Base-by-base conservation (phyloP, 768 basidiomycete genomes). In the Cyathus striatus region DNA sequence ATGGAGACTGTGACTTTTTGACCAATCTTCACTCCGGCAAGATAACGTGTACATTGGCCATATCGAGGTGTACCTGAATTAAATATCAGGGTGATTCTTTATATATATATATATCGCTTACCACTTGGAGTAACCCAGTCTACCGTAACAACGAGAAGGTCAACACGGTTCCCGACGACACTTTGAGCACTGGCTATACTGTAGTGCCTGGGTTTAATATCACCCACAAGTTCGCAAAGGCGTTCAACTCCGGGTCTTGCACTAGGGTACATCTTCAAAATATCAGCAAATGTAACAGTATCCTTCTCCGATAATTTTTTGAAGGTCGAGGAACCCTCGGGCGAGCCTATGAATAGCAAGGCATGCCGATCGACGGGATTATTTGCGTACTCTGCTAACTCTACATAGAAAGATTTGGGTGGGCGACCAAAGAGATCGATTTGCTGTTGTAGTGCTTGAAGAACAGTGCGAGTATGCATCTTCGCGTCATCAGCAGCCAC, bases 121-220 rank as follows among this genome's bases (percentile, higher is more conserved):
- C 94, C 94, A 53, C 68, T 76, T 7, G 93, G 85, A 14, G 86
- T 81, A 32, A 75, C 57, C 96, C 96, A 99, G 47, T 97, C 93
- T 24, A 98, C 94, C 1, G 92, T 94, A 25, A 99, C 96, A 47
- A 99, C 86, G 45, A 99, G 69, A 22, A 99, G 70, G 62, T 99
- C 95, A 6, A 99, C 93, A 44, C 88, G 79, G 58, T 98, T 78
- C 4, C 96, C 96, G 13, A 98, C 94, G 43, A 88, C 93, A 55
- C 86, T 88, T 64, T 98, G 95, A 24, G 92, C 81, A 51, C 89
- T 92, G 17, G 96, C 95, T 57, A 99, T 99, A 62, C 91, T 95
- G 65, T 99, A 99, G 64, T 98, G 96, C 48, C 96, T 78, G 3
- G 95, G 94, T 64, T 96, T 93, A 70, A 91, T 97, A 59, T 96